Evolutionary conservation across 768 basidiomycete genomes (phyloP).

Genomic region (Boletellus ananiceps): DNA sequence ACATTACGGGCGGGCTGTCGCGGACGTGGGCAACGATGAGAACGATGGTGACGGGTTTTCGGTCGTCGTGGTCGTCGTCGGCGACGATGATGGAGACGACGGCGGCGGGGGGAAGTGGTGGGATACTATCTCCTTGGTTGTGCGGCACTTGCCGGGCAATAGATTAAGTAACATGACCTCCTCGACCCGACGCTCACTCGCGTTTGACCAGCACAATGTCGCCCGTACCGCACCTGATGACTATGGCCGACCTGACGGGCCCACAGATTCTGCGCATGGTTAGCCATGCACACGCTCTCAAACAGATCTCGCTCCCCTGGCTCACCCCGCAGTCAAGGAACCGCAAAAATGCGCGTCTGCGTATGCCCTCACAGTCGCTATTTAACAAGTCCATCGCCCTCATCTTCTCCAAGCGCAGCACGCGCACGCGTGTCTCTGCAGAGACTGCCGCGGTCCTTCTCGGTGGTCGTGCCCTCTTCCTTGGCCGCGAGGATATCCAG

Average conservation of each 20-base stretch:
- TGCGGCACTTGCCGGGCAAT: slow-evolving; percentile 8
- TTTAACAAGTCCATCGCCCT: slow-evolving; percentile 84
- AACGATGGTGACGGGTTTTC: neutral
- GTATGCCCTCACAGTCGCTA: slow-evolving; percentile 68
- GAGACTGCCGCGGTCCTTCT: slow-evolving; percentile 78
- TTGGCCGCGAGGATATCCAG: slow-evolving; percentile 89
- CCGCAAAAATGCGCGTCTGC: slow-evolving; percentile 36
- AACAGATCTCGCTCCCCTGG: slow-evolving; percentile 62
- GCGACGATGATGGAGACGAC: neutral
- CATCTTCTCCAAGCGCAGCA: slow-evolving; percentile 90
- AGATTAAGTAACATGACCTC: slow-evolving; percentile 1
- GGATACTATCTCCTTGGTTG: slow-evolving; percentile 5
- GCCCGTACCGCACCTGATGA: slow-evolving; percentile 69
- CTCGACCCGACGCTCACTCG: neutral
- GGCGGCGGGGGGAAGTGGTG: neutral
- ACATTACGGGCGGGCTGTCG: slow-evolving; percentile 14
- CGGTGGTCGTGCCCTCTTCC: slow-evolving; percentile 86
- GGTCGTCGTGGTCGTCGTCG: slow-evolving; percentile 10
- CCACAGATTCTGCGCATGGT: slow-evolving; percentile 69
- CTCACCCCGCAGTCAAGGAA: slow-evolving; percentile 44
- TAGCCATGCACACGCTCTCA: slow-evolving; percentile 58
- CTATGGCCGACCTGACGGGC: slow-evolving; percentile 80
- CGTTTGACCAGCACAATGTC: slow-evolving; percentile 14
- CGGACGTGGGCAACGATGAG: neutral
- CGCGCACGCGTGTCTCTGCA: slow-evolving; percentile 82